Conservation (phyloP, 73 alveolate species). For the Symbiodinium pilosum region DNA sequence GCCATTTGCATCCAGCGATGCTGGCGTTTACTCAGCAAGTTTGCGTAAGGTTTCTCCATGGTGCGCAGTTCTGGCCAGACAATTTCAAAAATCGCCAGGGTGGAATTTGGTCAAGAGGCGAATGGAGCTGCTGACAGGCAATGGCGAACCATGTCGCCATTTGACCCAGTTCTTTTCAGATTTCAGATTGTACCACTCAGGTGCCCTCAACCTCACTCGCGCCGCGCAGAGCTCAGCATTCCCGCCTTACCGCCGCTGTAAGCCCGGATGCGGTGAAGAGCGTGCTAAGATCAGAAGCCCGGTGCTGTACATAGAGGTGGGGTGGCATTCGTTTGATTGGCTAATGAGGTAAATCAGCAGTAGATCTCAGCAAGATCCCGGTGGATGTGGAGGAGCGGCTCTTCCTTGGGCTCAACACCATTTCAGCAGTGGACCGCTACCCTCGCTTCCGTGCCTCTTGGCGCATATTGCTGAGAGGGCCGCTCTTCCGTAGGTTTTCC, state of each 20-base stretch:
- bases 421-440: conserved; percentile 55
- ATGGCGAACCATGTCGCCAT: background rate
- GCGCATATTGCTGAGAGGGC: too few species aligned
- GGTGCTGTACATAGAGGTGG: conserved; percentile 52
- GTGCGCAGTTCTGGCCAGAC: background rate
- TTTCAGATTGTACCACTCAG: background rate
- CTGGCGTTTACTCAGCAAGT: conserved; percentile 1
- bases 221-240: background rate
- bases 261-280: too few species aligned
- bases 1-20: conserved; percentile 68
- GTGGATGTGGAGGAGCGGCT: conserved; percentile 45
- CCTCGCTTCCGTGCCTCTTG: background rate
- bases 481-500: too few species aligned
- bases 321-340: background rate
- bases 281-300: conserved; percentile 15
- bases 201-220: conserved; percentile 43
- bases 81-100: background rate
- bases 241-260: too few species aligned
- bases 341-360: background rate
- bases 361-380: background rate
- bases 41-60: background rate
- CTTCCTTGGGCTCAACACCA: conserved; percentile 14
- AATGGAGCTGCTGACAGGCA: conserved; percentile 29
- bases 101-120: conserved; percentile 66
- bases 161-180: too few species aligned